Evolutionary conservation across 1,284 basidiomycete genomes (phyloP).

Genomic region (Farysia itapuensis): DNA sequence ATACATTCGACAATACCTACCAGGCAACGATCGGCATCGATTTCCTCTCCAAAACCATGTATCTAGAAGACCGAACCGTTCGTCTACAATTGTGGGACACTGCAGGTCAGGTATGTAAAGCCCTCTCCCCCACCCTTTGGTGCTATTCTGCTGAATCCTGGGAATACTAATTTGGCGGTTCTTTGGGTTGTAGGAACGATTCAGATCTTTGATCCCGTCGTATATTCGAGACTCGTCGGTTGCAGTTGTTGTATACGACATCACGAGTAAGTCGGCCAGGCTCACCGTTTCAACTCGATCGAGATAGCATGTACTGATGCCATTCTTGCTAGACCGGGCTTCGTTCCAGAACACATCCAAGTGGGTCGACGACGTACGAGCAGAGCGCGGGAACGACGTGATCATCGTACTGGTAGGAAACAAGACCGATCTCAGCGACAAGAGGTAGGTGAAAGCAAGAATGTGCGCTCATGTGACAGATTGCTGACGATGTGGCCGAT

Average conservation of each 20-base stretch:
- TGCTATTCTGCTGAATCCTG: too few relatives aligned
- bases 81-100: conserved; percentile 94
- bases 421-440: conserved; percentile 77
- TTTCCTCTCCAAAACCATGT: conserved; percentile 99
- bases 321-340: conserved; percentile 70
- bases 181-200: conserved; percentile 73
- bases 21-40: conserved; percentile 99
- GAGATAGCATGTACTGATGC: too few relatives aligned
- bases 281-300: too few relatives aligned
- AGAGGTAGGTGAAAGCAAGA: conserved; percentile 34
- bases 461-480: neutral
- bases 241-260: conserved; percentile 97
- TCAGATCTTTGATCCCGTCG: conserved; percentile 94
- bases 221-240: conserved; percentile 99
- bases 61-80: conserved; percentile 96
- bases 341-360: conserved; percentile 97
- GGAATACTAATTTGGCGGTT: too few relatives aligned
- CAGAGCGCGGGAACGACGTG: conserved; percentile 95
- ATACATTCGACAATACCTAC: conserved; percentile 99
- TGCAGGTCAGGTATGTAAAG: conserved; percentile 78
- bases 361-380: conserved; percentile 99
- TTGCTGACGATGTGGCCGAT: neutral
- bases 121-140: neutral
- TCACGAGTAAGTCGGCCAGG: conserved; percentile 96
- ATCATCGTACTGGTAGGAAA: conserved; percentile 99